Evolutionary conservation across 2,329 filamentous ascomycete species (phyloP).

Genomic region (Bipolaris cookei): DNA sequence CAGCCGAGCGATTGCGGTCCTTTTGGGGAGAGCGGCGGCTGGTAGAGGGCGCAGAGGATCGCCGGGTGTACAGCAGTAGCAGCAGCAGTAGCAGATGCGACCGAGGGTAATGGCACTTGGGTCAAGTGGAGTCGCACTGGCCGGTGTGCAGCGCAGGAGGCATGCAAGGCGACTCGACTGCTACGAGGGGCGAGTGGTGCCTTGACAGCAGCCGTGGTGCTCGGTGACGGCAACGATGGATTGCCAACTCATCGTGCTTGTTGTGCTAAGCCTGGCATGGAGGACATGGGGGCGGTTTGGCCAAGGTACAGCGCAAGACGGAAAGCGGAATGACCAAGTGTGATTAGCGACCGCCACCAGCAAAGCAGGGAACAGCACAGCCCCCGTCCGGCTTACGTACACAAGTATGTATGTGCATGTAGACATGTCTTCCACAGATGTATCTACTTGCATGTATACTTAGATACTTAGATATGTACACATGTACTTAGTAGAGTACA

Average conservation of each 20-base stretch:
- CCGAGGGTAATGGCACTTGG: slow-evolving; percentile 10
- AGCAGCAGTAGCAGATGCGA: slow-evolving; percentile 7
- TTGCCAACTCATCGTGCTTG: slow-evolving; percentile 22
- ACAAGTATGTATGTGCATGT: no score
- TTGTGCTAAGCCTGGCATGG: slow-evolving; percentile 24
- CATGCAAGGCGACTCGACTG: slow-evolving; percentile 23
- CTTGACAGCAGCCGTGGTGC: slow-evolving; percentile 3
- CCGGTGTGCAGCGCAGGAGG: slow-evolving; percentile 11
- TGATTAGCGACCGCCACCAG: slow-evolving; percentile 6
- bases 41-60: slow-evolving; percentile 4
- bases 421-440: no score
- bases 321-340: slow-evolving; percentile 7
- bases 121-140: slow-evolving; percentile 16
- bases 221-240: slow-evolving; percentile 18
- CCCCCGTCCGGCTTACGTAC: not conserved
- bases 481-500: no score
- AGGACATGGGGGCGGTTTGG: slow-evolving; percentile 5
- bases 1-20: slow-evolving; percentile 9
- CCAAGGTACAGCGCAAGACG: slow-evolving; percentile 21
- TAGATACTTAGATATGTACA: no score
- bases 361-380: slow-evolving; percentile 12
- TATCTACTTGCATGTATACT: no score
- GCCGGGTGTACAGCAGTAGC: not conserved
- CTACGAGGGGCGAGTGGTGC: slow-evolving; percentile 4
- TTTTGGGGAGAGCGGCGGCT: slow-evolving; percentile 2